These are phyloP conservation scores for Fusarium continuum DNA, from an alignment of 2,329 filamentous ascomycete genomes.

Conservation along the genomic window DNA sequence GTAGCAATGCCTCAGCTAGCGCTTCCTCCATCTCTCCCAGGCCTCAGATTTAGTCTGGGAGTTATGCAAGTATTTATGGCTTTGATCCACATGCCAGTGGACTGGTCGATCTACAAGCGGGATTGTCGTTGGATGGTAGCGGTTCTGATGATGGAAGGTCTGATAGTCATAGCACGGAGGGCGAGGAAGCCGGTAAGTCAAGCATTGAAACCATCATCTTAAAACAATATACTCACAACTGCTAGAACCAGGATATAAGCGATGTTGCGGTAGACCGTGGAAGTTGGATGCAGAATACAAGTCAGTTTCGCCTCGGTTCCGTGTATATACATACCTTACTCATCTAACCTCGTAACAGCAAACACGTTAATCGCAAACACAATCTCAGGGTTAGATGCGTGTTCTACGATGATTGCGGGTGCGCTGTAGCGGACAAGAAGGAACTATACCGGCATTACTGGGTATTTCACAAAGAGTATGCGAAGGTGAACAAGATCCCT, in stretches of 20 bases:
- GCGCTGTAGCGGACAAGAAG: neutral
- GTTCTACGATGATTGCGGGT: neutral
- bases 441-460: conserved; percentile 24
- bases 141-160: neutral
- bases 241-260: neutral
- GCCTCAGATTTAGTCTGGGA: conserved; percentile 18
- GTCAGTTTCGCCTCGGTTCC: neutral
- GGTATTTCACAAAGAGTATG: conserved; percentile 10
- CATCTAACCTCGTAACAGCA: neutral
- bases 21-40: conserved; percentile 17
- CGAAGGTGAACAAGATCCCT: neutral
- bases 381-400: conserved; percentile 2
- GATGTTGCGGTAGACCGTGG: neutral
- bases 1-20: neutral
- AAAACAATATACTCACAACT: neutral
- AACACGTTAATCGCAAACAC: conserved; percentile 11
- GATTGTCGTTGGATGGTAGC: neutral
- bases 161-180: neutral
- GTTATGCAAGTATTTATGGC: conserved; percentile 19
- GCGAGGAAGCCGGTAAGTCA: neutral
- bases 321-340: too few species aligned
- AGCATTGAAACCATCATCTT: fast-evolving
- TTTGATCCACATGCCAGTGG: conserved; percentile 3
- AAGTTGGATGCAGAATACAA: conserved; percentile 1
- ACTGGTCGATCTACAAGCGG: conserved; percentile 23